These are phyloP conservation scores for Pythium guiyangense DNA, from an alignment of 352 stramenopile species.

Conservation along the genomic window DNA sequence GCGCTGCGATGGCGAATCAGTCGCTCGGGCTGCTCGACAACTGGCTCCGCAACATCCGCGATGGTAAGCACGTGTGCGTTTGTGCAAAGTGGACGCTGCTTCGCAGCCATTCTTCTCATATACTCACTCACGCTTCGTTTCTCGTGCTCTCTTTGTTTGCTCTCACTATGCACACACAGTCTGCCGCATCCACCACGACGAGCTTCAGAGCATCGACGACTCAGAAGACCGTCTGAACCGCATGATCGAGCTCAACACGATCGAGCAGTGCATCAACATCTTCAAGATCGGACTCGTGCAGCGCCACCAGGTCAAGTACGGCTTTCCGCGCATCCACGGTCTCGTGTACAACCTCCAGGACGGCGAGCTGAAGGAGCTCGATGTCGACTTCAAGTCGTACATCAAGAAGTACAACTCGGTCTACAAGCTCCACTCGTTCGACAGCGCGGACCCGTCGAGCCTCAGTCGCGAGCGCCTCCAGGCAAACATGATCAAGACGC, in stretches of 20 bases:
- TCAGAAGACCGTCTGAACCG: slow-evolving; percentile 68
- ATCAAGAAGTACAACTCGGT: too few relatives aligned
- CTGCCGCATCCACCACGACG: slow-evolving; percentile 86
- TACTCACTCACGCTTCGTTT: too few relatives aligned
- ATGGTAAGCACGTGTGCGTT: slow-evolving; percentile 79
- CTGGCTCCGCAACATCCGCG: too few relatives aligned
- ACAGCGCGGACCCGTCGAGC: slow-evolving; percentile 22
- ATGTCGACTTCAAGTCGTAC: too few relatives aligned
- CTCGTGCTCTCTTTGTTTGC: too few relatives aligned
- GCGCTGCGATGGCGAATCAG: too few relatives aligned
- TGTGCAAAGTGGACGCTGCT: too few relatives aligned
- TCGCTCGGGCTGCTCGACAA: too few relatives aligned
- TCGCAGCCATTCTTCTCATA: too few relatives aligned
- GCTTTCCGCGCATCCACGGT: slow-evolving; percentile 85
- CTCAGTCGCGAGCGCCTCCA: slow-evolving; percentile 45
- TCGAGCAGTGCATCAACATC: slow-evolving; percentile 90
- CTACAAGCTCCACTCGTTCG: slow-evolving; percentile 80
- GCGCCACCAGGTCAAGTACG: slow-evolving; percentile 84
- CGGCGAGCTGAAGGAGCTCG: too few relatives aligned
- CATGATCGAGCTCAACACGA: slow-evolving; percentile 86
- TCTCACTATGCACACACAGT: too few relatives aligned
- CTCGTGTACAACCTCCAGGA: too few relatives aligned
- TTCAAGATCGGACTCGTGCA: slow-evolving; percentile 89
- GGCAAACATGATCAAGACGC: slow-evolving; percentile 64
- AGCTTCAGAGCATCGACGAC: slow-evolving; percentile 82